A percentile compares a stretch with the other conserved stretches of the same genome.
These are phyloP conservation scores for Mycena maculata DNA, from an alignment of 768 basidiomycete species.

Conservation along the genomic window DNA sequence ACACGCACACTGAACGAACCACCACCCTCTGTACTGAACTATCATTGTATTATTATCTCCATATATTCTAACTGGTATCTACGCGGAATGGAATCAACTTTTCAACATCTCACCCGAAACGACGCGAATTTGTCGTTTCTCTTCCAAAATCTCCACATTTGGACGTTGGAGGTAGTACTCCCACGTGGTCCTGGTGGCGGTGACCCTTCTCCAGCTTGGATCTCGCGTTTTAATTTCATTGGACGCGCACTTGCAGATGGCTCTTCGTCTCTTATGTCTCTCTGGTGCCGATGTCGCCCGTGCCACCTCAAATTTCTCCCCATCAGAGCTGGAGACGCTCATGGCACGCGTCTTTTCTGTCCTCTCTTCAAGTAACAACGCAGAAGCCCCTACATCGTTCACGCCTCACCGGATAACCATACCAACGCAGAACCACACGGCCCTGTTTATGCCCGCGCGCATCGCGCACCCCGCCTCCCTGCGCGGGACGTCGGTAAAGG, in stretches of 20 bases:
- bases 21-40: neutral
- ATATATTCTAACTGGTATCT: no score
- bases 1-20: constrained; percentile 2
- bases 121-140: no score
- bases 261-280: constrained; percentile 63
- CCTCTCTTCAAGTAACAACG: constrained; percentile 49
- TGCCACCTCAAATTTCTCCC: constrained; percentile 58
- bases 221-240: neutral
- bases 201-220: neutral
- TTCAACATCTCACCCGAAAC: no score
- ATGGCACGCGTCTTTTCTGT: constrained; percentile 70
- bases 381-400: constrained; percentile 38
- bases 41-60: neutral
- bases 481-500: constrained; percentile 75
- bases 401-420: constrained; percentile 73
- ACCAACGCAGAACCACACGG: constrained; percentile 63
- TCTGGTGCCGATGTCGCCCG: constrained; percentile 67
- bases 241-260: neutral
- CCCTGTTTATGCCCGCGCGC: constrained; percentile 88
- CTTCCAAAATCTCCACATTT: neutral
- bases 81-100: no score
- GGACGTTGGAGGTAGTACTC: neutral
- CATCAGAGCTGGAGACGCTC: constrained; percentile 59
- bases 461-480: constrained; percentile 44
- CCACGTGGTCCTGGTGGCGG: neutral